phyloP scores from a whole-genome alignment of 2,329 filamentous ascomycete species.

The Calycina herbarum region DNA sequence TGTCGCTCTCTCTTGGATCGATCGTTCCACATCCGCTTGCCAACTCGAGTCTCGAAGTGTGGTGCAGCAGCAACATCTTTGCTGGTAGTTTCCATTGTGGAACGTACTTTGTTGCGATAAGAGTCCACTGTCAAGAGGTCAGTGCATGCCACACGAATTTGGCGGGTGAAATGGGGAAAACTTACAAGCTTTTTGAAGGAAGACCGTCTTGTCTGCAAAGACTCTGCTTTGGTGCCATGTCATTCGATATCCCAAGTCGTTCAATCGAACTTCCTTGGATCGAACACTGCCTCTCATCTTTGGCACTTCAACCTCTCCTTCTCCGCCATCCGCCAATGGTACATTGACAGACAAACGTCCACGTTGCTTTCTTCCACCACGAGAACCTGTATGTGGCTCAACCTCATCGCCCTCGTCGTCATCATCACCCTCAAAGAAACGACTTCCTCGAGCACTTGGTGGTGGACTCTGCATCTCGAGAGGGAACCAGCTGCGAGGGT shows the following conservation, averaged over 20 bases:
- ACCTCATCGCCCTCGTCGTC: slow-evolving; percentile 55
- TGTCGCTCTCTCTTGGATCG: slow-evolving; percentile 45
- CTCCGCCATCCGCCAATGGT: slow-evolving; percentile 66
- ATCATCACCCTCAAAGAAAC: slow-evolving; percentile 71
- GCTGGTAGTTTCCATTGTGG: slow-evolving; percentile 74
- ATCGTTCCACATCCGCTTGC: slow-evolving; percentile 75
- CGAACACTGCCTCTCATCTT: slow-evolving; percentile 68
- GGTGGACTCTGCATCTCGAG: slow-evolving; percentile 89
- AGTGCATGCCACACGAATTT: background rate
- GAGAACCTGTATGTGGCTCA: slow-evolving; percentile 28
- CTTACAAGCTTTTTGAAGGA: slow-evolving; percentile 89
- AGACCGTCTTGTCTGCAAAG: slow-evolving; percentile 82
- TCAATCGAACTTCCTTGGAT: slow-evolving; percentile 83
- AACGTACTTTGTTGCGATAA: slow-evolving; percentile 88
- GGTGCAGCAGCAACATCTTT: slow-evolving; percentile 76
- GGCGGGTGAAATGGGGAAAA: slow-evolving; percentile 38
- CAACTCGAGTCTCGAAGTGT: slow-evolving; percentile 85
- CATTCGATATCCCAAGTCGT: slow-evolving; percentile 93
- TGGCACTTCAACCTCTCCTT: slow-evolving; percentile 74
- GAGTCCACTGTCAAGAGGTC: slow-evolving; percentile 70
- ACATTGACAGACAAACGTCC: slow-evolving; percentile 59
- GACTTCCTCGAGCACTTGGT: slow-evolving; percentile 70
- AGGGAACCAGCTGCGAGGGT: slow-evolving; percentile 87
- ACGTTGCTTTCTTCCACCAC: slow-evolving; percentile 32
- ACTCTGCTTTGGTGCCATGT: slow-evolving; percentile 94